Evolutionary conservation across 2,329 filamentous ascomycete genomes (phyloP).

Genomic region (Dryadomyces quercivorus): DNA sequence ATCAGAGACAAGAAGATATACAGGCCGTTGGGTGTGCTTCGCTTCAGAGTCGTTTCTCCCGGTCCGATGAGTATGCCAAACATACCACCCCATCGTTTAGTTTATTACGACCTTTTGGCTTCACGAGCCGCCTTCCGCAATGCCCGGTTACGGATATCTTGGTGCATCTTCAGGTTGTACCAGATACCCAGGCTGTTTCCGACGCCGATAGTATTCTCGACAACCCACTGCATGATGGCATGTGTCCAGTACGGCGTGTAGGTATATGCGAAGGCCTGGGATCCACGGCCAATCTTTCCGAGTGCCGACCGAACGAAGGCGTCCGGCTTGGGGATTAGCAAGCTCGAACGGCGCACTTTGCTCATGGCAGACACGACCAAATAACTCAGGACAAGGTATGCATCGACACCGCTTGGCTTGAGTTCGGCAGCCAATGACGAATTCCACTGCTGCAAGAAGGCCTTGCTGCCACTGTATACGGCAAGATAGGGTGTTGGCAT

Average conservation of each 20-base stretch:
- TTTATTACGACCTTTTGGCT: conserved; percentile 46
- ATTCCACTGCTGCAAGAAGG: conserved; percentile 96
- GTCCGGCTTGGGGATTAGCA: conserved; percentile 69
- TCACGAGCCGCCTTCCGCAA: conserved; percentile 76
- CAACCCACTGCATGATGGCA: conserved; percentile 72
- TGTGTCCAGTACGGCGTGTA: conserved; percentile 93
- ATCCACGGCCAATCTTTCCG: conserved; percentile 71
- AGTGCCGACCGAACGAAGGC: conserved; percentile 70
- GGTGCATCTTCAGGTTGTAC: conserved; percentile 58
- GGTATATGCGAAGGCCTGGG: conserved; percentile 67
- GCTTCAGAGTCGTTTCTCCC: neutral
- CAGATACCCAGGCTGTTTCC: conserved; percentile 33
- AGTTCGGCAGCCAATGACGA: conserved; percentile 75
- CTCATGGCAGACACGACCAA: conserved; percentile 94
- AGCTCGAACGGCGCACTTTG: conserved; percentile 72
- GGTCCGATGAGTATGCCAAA: neutral
- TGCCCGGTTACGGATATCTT: conserved; percentile 70
- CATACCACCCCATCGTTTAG: neutral
- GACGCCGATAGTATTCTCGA: conserved; percentile 46
- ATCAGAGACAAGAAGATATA: neutral
- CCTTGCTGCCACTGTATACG: conserved; percentile 95
- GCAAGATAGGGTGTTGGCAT: conserved; percentile 85
- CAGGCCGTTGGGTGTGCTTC: too few relatives aligned
- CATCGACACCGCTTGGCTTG: conserved; percentile 65
- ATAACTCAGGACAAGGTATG: conserved; percentile 87